phyloP scores from a whole-genome alignment of 345 rosid genomes.

The Erysimum cheiranthoides region DNA sequence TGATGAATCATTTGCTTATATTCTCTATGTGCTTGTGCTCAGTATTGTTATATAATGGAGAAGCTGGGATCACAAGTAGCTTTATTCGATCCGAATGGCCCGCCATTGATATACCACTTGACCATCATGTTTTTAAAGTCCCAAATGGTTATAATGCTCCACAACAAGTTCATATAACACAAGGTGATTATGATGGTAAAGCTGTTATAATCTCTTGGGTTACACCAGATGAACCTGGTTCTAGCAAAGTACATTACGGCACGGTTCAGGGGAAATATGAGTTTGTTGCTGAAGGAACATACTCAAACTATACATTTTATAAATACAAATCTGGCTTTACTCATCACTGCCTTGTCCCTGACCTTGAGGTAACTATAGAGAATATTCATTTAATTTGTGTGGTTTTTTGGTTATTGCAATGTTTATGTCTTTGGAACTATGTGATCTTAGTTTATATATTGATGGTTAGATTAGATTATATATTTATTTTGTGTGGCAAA shows the following conservation, averaged over 20 bases:
- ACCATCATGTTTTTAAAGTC: conserved; percentile 66
- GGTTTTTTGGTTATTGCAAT: background rate
- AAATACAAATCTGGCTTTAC: conserved; percentile 83
- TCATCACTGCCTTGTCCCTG: conserved; percentile 79
- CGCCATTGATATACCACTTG: conserved; percentile 79
- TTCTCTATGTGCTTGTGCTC: conserved; percentile 49
- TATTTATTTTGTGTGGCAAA: background rate
- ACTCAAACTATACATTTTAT: conserved; percentile 73
- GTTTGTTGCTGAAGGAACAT: conserved; percentile 64
- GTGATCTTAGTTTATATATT: too few relatives aligned
- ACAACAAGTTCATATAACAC: conserved; percentile 95
- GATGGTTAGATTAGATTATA: too few relatives aligned
- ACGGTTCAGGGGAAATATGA: conserved; percentile 52
- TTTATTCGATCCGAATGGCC: conserved; percentile 87
- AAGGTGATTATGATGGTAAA: conserved; percentile 90
- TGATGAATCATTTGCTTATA: conserved; percentile 38
- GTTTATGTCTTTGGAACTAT: too few relatives aligned
- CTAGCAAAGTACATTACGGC: conserved; percentile 68
- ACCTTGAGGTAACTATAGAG: conserved; percentile 59
- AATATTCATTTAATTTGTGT: too few relatives aligned
- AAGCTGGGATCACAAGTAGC: conserved; percentile 70
- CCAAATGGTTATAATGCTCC: conserved; percentile 90
- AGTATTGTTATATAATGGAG: conserved; percentile 45
- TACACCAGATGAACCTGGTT: conserved; percentile 70
- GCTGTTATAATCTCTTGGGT: conserved; percentile 94